Conservation (phyloP, 768 basidiomycete species). For the Leccinum aurantiacum region DNA sequence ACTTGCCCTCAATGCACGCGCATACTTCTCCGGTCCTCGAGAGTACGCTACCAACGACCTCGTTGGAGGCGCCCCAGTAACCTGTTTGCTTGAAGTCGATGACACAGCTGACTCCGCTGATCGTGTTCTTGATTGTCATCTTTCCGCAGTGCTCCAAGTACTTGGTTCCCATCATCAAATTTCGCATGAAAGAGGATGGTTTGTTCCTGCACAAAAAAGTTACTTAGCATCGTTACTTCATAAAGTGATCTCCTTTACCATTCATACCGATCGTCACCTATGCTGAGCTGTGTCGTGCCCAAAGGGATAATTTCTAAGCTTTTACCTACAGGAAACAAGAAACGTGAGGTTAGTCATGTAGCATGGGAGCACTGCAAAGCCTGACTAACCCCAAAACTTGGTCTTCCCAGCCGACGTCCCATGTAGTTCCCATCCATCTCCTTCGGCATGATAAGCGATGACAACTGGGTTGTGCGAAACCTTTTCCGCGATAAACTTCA, state of each 20-base stretch:
- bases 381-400: constrained; percentile 79
- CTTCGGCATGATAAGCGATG: constrained; percentile 84
- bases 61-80: constrained; percentile 79
- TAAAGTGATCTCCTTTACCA: constrained; percentile 49
- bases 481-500: constrained; percentile 86
- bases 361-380: constrained; percentile 7
- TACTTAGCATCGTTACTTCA: constrained; percentile 1
- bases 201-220: constrained; percentile 56
- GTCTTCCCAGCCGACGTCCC: constrained; percentile 82
- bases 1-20: constrained; percentile 80
- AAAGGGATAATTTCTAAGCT: constrained; percentile 84
- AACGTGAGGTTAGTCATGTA: constrained; percentile 19
- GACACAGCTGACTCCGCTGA: constrained; percentile 55
- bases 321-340: constrained; percentile 55
- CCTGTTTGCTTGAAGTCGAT: constrained; percentile 87
- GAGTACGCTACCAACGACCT: constrained; percentile 62
- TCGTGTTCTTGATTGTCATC: constrained; percentile 69
- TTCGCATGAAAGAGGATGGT: constrained; percentile 86
- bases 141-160: constrained; percentile 86
- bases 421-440: constrained; percentile 70
- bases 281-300: constrained; percentile 65
- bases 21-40: constrained; percentile 52
- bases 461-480: constrained; percentile 82
- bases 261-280: constrained; percentile 65
- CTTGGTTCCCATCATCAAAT: constrained; percentile 87